phyloP scores from a whole-genome alignment of 2,329 filamentous ascomycete genomes.

The Hypoxylon sp. region DNA sequence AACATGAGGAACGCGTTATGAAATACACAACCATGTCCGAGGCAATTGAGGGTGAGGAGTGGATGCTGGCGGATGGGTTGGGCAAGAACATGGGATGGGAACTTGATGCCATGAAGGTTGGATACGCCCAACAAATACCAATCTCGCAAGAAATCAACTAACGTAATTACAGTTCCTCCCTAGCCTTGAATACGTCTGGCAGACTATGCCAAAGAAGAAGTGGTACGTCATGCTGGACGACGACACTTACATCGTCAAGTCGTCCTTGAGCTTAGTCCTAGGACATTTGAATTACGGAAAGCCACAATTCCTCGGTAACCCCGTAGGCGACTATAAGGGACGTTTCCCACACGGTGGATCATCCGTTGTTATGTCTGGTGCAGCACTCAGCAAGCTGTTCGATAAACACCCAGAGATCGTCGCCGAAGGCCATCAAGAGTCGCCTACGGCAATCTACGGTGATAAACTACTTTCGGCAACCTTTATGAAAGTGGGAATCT shows the following conservation, averaged over 20 bases:
- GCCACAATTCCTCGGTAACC: conserved; percentile 64
- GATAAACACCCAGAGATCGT: conserved; percentile 53
- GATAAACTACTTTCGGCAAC: conserved; percentile 63
- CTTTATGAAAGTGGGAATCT: conserved; percentile 61
- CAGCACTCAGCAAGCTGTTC: conserved; percentile 58
- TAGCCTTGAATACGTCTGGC: conserved; percentile 61
- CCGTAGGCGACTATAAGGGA: conserved; percentile 63
- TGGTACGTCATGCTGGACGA: conserved; percentile 68
- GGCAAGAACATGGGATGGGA: conserved; percentile 48
- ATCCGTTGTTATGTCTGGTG: conserved; percentile 61
- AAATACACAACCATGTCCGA: conserved; percentile 46
- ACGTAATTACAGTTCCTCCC: conserved; percentile 58
- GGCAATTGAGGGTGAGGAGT: conserved; percentile 47
- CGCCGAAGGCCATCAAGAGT: conserved; percentile 55
- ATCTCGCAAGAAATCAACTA: conserved; percentile 5
- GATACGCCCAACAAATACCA: conserved; percentile 7
- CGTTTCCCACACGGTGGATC: conserved; percentile 67
- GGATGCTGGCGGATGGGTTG: conserved; percentile 45
- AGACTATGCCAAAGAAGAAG: conserved; percentile 61
- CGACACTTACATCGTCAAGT: conserved; percentile 63
- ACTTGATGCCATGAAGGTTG: conserved; percentile 49
- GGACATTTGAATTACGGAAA: conserved; percentile 57
- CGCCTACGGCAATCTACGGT: conserved; percentile 61
- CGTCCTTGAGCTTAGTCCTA: conserved; percentile 58
- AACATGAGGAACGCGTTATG: conserved; percentile 44